Percentiles rank a stretch among this genome's conserved stretches.
These are phyloP conservation scores for Cucumis hystrix DNA, from an alignment of 306 rosid genomes.

Conservation along the genomic window DNA sequence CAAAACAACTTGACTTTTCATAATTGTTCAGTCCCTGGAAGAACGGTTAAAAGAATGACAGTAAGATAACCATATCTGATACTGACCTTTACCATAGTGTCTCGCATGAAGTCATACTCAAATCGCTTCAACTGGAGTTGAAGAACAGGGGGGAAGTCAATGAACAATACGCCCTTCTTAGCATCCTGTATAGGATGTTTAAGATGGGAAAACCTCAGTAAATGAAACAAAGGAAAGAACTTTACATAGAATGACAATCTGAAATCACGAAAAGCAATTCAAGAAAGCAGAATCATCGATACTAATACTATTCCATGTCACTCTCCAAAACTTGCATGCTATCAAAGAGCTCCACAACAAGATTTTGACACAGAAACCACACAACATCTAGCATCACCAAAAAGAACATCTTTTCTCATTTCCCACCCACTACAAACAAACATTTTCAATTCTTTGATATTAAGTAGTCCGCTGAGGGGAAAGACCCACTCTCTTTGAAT, in stretches of 20 bases:
- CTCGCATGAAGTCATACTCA: slow-evolving; percentile 95
- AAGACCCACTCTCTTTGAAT: not conserved
- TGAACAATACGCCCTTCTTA: slow-evolving; percentile 88
- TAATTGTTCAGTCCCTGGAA: not conserved
- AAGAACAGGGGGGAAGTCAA: slow-evolving; percentile 95
- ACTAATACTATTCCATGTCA: not conserved
- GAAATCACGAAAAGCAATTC: not conserved
- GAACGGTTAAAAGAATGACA: not conserved
- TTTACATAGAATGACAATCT: not conserved
- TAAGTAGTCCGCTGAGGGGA: too few species aligned
- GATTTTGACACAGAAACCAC: not conserved
- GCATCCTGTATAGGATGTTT: slow-evolving; percentile 64
- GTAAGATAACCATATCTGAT: not conserved
- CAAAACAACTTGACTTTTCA: not conserved
- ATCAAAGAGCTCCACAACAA: not conserved
- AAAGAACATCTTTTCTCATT: not conserved
- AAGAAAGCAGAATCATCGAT: not conserved
- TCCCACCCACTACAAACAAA: not conserved
- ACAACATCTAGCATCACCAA: not conserved
- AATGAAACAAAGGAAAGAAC: not conserved
- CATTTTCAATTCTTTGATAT: not conserved
- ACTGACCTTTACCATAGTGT: slow-evolving; percentile 96
- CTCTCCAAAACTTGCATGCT: not conserved
- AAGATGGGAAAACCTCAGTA: not conserved
- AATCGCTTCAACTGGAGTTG: slow-evolving; percentile 97